Base-by-base conservation (phyloP, 164 flowering plant genomes). In the Nymphaea colorata region DNA sequence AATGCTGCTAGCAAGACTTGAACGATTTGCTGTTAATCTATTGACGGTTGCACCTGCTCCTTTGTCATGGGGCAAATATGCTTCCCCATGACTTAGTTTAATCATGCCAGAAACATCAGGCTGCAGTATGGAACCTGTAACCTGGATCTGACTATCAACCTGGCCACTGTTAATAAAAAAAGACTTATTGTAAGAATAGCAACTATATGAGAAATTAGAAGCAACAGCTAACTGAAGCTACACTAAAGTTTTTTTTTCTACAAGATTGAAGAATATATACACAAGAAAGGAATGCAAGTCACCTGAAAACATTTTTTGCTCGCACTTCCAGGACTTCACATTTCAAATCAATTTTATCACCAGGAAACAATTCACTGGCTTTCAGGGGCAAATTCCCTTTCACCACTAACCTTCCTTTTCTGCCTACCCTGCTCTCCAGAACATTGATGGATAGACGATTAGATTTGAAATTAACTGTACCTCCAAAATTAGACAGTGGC, bases 21-120 rank as follows among this genome's bases (percentile, higher is more conserved):
- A 77, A 64, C 79, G 84, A 71, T 78, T 82, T 68, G 92, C 77
- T 57, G 86, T 68, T 72, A 86, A 70, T 75, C 84, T 82, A 78
- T 83, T 84, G 59, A 88, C 72, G 62, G 91, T 81, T 70, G 87
- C 75, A 76, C 91, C 93, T 74, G 78, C 79, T 66, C 97, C 93
- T 82, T 90, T 95, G 75, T 95, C 99, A 73, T 92, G 99, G 7
- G 98, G 97, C 53, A 95, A 73, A 78, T 92, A 95, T 76, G 97
- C 96, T 82, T 95, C 99, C 70, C 99, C 99, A 64, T 86, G 94
- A 78, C 98, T 90, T 76, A 95, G 74, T 75, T 92, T 90, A 53
- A 92, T 89, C 70, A 84, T 90, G 59, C 99, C 99, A 72, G 97
- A 87, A 17, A 95, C 87, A 76, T 79, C 88, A 70, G 99, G 99